Evolutionary conservation across 345 rosid species (phyloP), one percentile per base, ranked within the genome.

Genomic region (Eucalyptus fibrosa): DNA sequence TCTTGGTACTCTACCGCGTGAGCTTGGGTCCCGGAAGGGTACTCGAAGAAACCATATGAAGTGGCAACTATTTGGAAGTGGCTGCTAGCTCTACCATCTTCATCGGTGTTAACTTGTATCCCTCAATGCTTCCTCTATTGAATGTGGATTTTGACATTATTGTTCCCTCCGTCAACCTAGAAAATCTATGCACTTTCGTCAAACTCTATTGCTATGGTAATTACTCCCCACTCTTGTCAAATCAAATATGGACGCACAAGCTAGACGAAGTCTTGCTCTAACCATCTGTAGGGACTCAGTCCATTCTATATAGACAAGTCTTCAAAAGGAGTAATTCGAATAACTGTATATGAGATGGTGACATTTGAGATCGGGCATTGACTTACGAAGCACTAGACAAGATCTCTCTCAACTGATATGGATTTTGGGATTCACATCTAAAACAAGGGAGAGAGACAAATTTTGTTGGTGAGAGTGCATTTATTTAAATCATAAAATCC

Each of bases 271-370:
- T 67, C 44, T 32, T 32, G 42, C 81, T 69, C 42, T 17, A 9
- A 34, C 12, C 42, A 34, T 17, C 2, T 17, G 7, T n/a, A 4
- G 40, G 21, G 10, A n/a, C 23, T 34, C 6, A 0, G 2, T 19
- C 56, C 56, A 19, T 32, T 4, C 0, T 30, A 14, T 16, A 1
- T 62, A 37, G 23, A 69, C 4, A 8, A 8, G 23, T 69, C 42
- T 69, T 69, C 1, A 17, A 32, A 17, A 32, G 3, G 42, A 32
- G 42, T 17, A 9, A 8, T 32, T 14, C 9, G 1, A 69, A 17
- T 32, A 32, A 32, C 6, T 19, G 3, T 11, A 32, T 19, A 69
- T 2, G 7, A 32, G 23, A 69, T 69, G 42, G 81, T 32, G 6
- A 4, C 81, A 69, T 17, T 62, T 62, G 72, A 62, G 34, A 30